These are phyloP conservation scores for Vigna mungo DNA, from an alignment of 306 rosid genomes.

Conservation along the genomic window DNA sequence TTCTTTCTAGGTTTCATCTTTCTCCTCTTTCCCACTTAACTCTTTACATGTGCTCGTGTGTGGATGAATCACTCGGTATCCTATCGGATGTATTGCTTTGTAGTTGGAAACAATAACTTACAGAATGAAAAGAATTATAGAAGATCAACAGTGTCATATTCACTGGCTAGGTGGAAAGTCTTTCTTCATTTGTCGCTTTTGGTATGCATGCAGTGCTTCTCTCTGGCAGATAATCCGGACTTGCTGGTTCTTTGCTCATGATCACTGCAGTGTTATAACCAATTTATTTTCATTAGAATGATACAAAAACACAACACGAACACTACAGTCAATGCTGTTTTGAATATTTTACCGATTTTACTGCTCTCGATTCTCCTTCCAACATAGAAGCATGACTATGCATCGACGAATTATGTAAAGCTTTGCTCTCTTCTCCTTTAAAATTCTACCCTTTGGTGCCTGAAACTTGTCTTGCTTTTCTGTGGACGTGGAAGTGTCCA, in stretches of 20 bases:
- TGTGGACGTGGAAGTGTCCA: constrained; percentile 47
- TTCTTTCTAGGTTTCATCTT: constrained; percentile 31
- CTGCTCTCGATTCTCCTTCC: constrained; percentile 56
- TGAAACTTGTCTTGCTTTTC: constrained; percentile 46
- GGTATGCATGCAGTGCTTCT: constrained; percentile 43
- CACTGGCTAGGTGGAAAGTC: constrained; percentile 38
- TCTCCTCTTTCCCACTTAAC: constrained; percentile 24
- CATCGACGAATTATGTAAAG: constrained; percentile 56
- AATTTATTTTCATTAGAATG: constrained; percentile 21
- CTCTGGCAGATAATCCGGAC: constrained; percentile 30
- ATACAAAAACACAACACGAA: constrained; percentile 31
- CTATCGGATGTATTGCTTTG: constrained; percentile 31
- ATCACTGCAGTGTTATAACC: constrained; percentile 36
- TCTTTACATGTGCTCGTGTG: constrained; percentile 30
- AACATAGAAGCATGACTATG: constrained; percentile 62
- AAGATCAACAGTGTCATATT: constrained; percentile 24
- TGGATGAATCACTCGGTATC: constrained; percentile 40
- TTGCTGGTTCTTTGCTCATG: constrained; percentile 27
- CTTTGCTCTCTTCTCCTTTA: constrained; percentile 61
- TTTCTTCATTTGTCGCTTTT: constrained; percentile 34
- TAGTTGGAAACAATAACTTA: constrained; percentile 39
- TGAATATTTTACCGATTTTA: constrained; percentile 43
- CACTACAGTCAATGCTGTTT: constrained; percentile 21
- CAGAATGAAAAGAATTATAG: constrained; percentile 34
- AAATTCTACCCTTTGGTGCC: constrained; percentile 47